Evolutionary conservation across 371 early-diverging fungal genomes (phyloP).

Genomic region (Lichtheimia hyalospora): DNA sequence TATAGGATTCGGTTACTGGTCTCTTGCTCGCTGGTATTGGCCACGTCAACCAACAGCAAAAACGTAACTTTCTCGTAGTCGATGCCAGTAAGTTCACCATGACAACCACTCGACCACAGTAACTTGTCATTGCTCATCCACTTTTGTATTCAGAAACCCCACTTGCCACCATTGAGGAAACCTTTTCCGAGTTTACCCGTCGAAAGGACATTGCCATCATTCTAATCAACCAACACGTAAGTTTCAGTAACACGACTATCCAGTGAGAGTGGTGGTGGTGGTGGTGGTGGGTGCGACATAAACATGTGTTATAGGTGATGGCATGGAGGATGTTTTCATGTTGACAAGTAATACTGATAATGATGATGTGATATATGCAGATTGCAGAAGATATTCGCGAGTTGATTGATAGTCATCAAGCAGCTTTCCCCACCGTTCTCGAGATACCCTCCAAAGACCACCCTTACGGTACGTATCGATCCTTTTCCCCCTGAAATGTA

Average conservation of each 20-base stretch:
- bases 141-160: slow-evolving; percentile 74
- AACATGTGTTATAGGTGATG: no score
- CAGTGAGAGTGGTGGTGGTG: no score
- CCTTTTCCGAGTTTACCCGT: slow-evolving; percentile 84
- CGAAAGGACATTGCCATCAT: slow-evolving; percentile 98
- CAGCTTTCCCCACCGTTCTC: slow-evolving; percentile 94
- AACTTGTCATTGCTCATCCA: not conserved
- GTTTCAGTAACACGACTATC: slow-evolving; percentile 3
- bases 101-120: not conserved
- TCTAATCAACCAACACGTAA: slow-evolving; percentile 95
- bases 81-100: slow-evolving; percentile 75
- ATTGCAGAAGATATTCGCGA: slow-evolving; percentile 93
- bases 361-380: slow-evolving; percentile 34
- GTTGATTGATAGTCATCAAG: slow-evolving; percentile 85
- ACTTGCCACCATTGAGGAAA: slow-evolving; percentile 85
- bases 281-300: no score
- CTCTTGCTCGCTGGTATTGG: slow-evolving; percentile 96
- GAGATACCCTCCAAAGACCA: slow-evolving; percentile 99
- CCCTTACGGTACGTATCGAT: slow-evolving; percentile 73
- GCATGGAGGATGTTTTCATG: not conserved
- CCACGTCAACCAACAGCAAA: slow-evolving; percentile 81
- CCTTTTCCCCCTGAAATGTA: slow-evolving; percentile 22
- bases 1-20: slow-evolving; percentile 95
- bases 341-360: no score
- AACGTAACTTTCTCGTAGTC: slow-evolving; percentile 94